These are phyloP conservation scores for Leccinum broughii DNA, from an alignment of 768 basidiomycete genomes.

Conservation along the genomic window DNA sequence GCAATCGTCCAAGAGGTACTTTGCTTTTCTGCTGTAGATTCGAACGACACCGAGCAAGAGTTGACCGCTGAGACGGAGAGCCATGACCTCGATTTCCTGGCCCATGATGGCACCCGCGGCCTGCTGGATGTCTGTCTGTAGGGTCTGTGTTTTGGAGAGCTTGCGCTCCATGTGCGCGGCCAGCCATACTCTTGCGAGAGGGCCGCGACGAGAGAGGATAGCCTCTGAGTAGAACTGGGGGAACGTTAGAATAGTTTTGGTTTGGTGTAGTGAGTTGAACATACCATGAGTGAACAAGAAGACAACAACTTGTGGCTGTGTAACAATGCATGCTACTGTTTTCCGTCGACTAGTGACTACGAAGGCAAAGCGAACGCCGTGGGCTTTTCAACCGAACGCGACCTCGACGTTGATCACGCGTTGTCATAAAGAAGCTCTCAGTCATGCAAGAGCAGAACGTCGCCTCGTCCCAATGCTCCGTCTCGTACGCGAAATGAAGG, in stretches of 20 bases:
- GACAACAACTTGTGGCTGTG: constrained; percentile 27
- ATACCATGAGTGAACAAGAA: too few relatives aligned
- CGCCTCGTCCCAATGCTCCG: constrained; percentile 43
- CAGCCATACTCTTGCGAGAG: constrained; percentile 97
- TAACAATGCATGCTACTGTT: background rate
- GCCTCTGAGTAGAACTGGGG: constrained; percentile 88
- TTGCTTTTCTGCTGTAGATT: constrained; percentile 97
- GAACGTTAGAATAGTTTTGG: background rate
- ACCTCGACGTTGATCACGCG: constrained; percentile 27
- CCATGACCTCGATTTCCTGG: constrained; percentile 90
- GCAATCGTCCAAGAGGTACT: constrained; percentile 96
- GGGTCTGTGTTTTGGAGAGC: constrained; percentile 91
- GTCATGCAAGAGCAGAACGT: constrained; percentile 36
- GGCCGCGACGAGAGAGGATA: constrained; percentile 90
- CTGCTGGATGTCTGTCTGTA: constrained; percentile 94
- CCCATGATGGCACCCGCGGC: constrained; percentile 96
- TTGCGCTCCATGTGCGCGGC: constrained; percentile 99
- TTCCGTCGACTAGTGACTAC: background rate
- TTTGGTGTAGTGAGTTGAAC: too few relatives aligned
- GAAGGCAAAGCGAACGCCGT: constrained; percentile 18
- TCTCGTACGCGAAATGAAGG: constrained; percentile 59
- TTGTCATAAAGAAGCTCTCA: constrained; percentile 34
- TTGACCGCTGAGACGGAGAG: constrained; percentile 94
- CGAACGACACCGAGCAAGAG: constrained; percentile 94
- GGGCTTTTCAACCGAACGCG: constrained; percentile 28